A percentile compares a stretch with the other conserved stretches of the same genome.
These are phyloP conservation scores for Reticulascus tulasneorum DNA, from an alignment of 2,329 filamentous ascomycete species.

Conservation along the genomic window DNA sequence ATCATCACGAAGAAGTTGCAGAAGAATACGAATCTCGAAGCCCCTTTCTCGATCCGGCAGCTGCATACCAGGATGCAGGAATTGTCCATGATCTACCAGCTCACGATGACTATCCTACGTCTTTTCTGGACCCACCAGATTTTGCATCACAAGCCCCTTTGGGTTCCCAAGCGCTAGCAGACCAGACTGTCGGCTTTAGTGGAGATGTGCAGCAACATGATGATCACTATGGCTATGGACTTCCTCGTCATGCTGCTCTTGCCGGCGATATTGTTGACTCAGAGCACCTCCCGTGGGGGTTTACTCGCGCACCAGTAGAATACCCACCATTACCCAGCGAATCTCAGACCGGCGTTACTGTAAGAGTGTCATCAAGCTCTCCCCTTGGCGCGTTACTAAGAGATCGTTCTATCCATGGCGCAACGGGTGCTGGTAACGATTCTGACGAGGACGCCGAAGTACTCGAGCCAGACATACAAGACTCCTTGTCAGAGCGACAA, in stretches of 20 bases:
- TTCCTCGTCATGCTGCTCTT: constrained; percentile 4
- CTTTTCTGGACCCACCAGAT: constrained; percentile 7
- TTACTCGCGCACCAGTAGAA: constrained; percentile 7
- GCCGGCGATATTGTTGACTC: constrained; percentile 10
- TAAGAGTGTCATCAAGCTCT: no score
- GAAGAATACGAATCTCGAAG: constrained; percentile 2
- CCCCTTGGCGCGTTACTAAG: no score
- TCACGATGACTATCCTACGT: constrained; percentile 3
- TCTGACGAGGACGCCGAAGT: no score
- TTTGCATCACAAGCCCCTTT: constrained; percentile 1
- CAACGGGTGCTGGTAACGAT: no score
- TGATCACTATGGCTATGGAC: background rate
- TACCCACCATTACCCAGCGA: background rate
- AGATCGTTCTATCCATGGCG: no score
- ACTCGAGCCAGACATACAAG: no score
- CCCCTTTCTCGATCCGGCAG: constrained; percentile 2
- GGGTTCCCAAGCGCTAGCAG: constrained; percentile 1
- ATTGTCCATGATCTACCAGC: constrained; percentile 2
- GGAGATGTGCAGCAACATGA: constrained; percentile 3
- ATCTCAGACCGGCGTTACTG: no score
- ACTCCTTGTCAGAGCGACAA: constrained; percentile 5
- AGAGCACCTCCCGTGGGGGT: constrained; percentile 10
- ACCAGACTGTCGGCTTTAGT: constrained; percentile 1
- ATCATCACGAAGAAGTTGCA: no score
- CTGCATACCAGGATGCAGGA: constrained; percentile 8